phyloP scores from a whole-genome alignment of 805 yeast species.

The Danielozyma ontarioensis region DNA sequence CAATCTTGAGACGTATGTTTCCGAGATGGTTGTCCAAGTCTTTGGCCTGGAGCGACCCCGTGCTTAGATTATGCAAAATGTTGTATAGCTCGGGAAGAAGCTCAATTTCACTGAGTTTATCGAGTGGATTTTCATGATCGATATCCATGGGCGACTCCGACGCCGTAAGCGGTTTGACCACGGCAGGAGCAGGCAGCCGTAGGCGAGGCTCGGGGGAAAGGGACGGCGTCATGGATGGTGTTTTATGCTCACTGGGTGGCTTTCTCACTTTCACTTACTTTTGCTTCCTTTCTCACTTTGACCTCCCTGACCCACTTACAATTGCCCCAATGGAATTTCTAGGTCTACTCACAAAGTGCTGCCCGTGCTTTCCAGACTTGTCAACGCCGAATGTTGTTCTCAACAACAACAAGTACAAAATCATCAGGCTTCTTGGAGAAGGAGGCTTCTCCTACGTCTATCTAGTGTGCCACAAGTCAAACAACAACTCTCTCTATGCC shows the following conservation, averaged over 20 bases:
- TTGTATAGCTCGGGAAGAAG: conserved; percentile 34
- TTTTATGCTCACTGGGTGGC: no score
- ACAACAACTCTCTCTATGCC: conserved; percentile 52
- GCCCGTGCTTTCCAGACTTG: conserved; percentile 41
- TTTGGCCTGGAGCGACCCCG: conserved; percentile 33
- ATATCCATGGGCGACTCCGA: no score
- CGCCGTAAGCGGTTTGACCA: no score
- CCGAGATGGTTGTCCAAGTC: conserved; percentile 44
- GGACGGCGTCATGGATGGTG: no score
- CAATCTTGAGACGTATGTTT: conserved; percentile 37
- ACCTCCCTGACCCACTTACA: no score
- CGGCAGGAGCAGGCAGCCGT: no score
- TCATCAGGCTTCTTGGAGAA: conserved; percentile 76
- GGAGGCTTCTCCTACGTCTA: conserved; percentile 89
- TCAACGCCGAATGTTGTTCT: conserved; percentile 55
- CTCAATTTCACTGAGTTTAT: conserved; percentile 26
- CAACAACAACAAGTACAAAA: conserved; percentile 57
- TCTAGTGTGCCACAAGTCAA: conserved; percentile 50
- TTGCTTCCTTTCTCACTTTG: no score
- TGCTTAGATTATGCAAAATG: conserved; percentile 28
- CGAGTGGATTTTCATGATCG: conserved; percentile 12
- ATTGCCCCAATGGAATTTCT: no score
- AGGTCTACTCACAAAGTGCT: conserved; percentile 23
- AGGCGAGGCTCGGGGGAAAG: no score
- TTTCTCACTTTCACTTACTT: no score